phyloP scores from a whole-genome alignment of 2,329 filamentous ascomycete species.

The Botrytis aclada region DNA sequence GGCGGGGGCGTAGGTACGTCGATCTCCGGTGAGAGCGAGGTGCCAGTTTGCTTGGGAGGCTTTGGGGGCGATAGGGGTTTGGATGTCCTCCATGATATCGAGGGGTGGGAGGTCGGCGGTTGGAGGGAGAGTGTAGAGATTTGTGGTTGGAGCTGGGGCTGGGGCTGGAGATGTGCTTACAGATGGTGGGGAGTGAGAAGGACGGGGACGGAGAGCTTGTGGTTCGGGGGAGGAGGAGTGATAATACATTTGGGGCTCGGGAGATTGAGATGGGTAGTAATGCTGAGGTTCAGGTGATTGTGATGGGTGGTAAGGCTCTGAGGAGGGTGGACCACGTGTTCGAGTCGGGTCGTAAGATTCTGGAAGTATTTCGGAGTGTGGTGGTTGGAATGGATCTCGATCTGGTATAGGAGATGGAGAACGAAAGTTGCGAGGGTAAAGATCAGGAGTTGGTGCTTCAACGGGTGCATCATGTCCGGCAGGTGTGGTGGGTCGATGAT shows the following conservation, averaged over 20 bases:
- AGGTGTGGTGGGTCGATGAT: slow-evolving; percentile 2
- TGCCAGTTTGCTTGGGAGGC: slow-evolving; percentile 8
- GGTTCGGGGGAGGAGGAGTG: not conserved
- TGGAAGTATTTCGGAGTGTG: slow-evolving; percentile 12
- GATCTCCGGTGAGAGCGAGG: slow-evolving; percentile 14
- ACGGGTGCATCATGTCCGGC: not conserved
- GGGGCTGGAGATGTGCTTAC: not conserved
- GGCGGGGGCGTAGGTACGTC: slow-evolving; percentile 11
- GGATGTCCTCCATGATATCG: slow-evolving; percentile 11
- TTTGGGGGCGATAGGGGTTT: slow-evolving; percentile 6
- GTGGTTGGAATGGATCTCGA: slow-evolving; percentile 4
- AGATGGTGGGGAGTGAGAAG: slow-evolving; percentile 5
- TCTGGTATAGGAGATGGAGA: not conserved
- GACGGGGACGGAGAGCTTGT: slow-evolving; percentile 3
- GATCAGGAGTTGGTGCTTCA: slow-evolving; percentile 15
- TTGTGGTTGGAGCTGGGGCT: not conserved
- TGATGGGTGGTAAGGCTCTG: not conserved
- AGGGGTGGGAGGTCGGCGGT: slow-evolving; percentile 8
- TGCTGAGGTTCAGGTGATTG: slow-evolving; percentile 10
- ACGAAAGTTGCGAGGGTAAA: not conserved
- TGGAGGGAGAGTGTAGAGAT: not conserved
- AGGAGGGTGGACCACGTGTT: not conserved
- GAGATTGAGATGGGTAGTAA: not conserved
- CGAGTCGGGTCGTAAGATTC: slow-evolving; percentile 6
- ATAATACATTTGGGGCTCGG: not conserved